Base-by-base conservation (phyloP, 1,284 basidiomycete species). In the Cryptococcus jaspeensis region DNA sequence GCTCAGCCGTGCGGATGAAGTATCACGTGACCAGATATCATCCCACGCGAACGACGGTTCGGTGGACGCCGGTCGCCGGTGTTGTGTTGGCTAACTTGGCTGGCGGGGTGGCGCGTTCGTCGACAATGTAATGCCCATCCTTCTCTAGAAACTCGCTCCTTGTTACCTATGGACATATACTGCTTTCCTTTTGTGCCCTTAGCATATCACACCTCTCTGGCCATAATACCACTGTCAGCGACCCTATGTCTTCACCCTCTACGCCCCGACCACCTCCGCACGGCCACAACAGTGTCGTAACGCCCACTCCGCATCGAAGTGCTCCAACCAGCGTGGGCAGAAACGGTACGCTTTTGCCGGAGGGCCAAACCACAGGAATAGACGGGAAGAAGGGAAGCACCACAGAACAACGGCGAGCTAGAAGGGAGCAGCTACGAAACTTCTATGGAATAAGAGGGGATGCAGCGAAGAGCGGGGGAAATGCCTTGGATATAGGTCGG, bases 361-460 rank as follows among this genome's bases (percentile, higher is more conserved):
- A 44, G 2, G 13, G 13, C 3, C 43, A 22, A 44, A n/a, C 22
- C 4, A 32, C 4, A 32, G 13, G 44, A 47, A 11, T 39, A 46
- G 46, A 39, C 28, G 55, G 49, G 45, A 42, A 22, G 50, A 47
- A 37, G 46, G 48, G 44, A n/a, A 37, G 45, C 12, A 46, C 61
- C 1, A 52, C 55, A 13, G 69, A 65, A n/a, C 63, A 67, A 9
- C 59, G 74, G 18, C 56, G 65, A 35, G 71, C 71, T 0, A 57
- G 71, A 11, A 55, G 74, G 47, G 74, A 71, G 42, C 71, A 74
- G 57, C 56, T 76, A 35, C 55, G 72, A 22, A 64, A 69, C 51
- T 76, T 74, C 53, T 75, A 76, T 57, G 74, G 73, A 9, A 50
- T 75, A 32, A 67, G 65, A 39, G 58, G 52, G n/a, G 64, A 52